Evolutionary conservation across 2,329 filamentous ascomycete genomes (phyloP), one percentile per base, ranked within the genome.

Genomic region (Chaetomium olivaceum): DNA sequence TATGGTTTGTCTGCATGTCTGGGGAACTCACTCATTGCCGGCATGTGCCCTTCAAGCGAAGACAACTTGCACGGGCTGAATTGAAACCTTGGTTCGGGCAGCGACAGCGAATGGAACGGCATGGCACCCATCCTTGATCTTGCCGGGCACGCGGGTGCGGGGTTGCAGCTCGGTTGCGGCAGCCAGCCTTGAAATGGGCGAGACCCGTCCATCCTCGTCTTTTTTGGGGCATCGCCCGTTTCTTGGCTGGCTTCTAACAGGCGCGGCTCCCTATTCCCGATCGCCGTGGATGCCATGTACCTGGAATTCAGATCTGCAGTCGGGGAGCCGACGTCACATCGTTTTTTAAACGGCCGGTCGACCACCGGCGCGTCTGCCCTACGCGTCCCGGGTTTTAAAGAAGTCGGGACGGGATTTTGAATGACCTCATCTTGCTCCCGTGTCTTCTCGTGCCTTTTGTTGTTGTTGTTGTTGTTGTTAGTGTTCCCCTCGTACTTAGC

Each of bases 121-220:
- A 39, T 43, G 27, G 23, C 36, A 46, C 36, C 29, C 50, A 39
- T 36, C 21, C 58, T 54, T 29, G 11, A 14, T 12, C 21, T 9
- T 31, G 63, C 39, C 39, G 39, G 39, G 16, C 16, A 43, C 39
- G 39, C 39, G 39, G 39, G 39, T 25, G 59, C 39, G 54, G 19
- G n/a, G 21, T 48, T 48, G 7, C 46, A 48, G 46, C 12, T 48
- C 46, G 46, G 61, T 63, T 57, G 64, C 64, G 57, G 33, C 61
- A 12, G 16, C 57, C 25, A 27, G 48, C 14, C 64, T 51, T 16
- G 36, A 61, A 63, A 60, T 56, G 57, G 57, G 51, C 56, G 16
- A n/a, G 5, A 46, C 36, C 25, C 33, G 57, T 58, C 57, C 58
- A 58, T 63, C 61, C 51, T 66, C 57, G 57, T 56, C 46, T 52